phyloP scores from a whole-genome alignment of 148 eudicot genomes.

The Vaccinium macrocarpon region DNA sequence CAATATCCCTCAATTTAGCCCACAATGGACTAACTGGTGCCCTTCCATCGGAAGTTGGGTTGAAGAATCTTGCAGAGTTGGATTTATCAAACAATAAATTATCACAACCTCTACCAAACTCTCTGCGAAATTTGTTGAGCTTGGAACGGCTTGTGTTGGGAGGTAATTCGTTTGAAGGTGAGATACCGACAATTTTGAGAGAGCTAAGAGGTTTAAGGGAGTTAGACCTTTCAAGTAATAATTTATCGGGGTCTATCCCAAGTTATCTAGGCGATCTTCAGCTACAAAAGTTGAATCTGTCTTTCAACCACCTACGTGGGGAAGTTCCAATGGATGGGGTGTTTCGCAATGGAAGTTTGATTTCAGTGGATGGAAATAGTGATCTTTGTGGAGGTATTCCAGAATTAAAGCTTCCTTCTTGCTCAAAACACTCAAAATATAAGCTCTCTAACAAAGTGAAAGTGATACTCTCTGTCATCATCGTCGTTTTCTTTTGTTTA shows the following conservation, averaged over 20 bases:
- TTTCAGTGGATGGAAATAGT: constrained; percentile 6
- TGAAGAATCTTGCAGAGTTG: background rate
- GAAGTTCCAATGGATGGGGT: constrained; percentile 7
- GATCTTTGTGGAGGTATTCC: constrained; percentile 17
- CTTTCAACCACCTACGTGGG: constrained; percentile 1
- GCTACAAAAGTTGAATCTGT: background rate
- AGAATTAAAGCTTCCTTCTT: background rate
- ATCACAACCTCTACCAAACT: constrained; percentile 2
- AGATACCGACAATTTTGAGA: background rate
- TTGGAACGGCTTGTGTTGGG: background rate
- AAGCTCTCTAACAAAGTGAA: background rate
- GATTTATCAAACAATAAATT: constrained; percentile 9
- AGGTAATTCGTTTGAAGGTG: background rate
- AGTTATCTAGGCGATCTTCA: background rate
- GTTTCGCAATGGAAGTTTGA: background rate
- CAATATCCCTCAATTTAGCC: background rate
- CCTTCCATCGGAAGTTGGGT: constrained; percentile 15
- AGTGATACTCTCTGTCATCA: background rate
- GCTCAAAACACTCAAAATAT: background rate
- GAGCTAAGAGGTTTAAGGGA: no score
- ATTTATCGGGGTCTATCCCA: background rate
- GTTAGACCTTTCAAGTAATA: constrained; percentile 10
- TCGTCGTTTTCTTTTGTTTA: background rate
- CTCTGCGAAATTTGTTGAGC: background rate
- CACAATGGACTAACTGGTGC: constrained; percentile 13